Evolutionary conservation across 2,329 filamentous ascomycete genomes (phyloP), one percentile per base, ranked within the genome.

Genomic region (Fusarium sp.): DNA sequence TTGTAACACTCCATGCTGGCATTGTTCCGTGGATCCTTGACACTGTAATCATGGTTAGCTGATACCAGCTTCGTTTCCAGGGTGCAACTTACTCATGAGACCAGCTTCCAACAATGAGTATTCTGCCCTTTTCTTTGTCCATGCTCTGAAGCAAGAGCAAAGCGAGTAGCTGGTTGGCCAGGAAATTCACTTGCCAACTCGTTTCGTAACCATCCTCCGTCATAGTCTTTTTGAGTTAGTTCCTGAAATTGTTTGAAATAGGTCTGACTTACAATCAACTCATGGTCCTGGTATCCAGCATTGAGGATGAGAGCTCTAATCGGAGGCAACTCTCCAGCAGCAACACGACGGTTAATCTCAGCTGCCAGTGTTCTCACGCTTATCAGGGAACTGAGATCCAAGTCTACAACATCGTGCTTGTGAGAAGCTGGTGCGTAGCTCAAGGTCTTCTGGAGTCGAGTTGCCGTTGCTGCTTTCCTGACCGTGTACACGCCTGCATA

Each of bases 221-320:
- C 62, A 74, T 75, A 8, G 39, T 66, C 74, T 77, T 24, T 26
- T 21, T 7, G 4, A 17, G 19, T 73, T 10, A 73, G 51, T 19
- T 34, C 20, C 17, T 20, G 6, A 4, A 4, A 2, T 19, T 34
- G 3, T 40, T 24, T 5, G 3, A 17, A 4, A 38, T 4, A n/a
- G 11, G 20, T 8, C 3, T 17, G 12, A 56, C 75, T 67, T 38
- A 76, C 74, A 50, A 76, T 56, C 11, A 63, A 42, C 23, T 62
- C 50, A 6, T 67, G 53, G 4, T 77, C 75, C 20, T 74, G 70
- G 28, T 75, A 77, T 9, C 66, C 75, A 9, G 75, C 75, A 44
- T 77, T 76, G 43, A 83, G 75, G 12, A 82, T 76, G 6, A 83
- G 69, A 2, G 73, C 78, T 17, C 74, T 74, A 51, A 83, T 80